These are phyloP conservation scores for Wallacemonas sp. DNA, from an alignment of 208 protist genomes.

Conservation along the genomic window DNA sequence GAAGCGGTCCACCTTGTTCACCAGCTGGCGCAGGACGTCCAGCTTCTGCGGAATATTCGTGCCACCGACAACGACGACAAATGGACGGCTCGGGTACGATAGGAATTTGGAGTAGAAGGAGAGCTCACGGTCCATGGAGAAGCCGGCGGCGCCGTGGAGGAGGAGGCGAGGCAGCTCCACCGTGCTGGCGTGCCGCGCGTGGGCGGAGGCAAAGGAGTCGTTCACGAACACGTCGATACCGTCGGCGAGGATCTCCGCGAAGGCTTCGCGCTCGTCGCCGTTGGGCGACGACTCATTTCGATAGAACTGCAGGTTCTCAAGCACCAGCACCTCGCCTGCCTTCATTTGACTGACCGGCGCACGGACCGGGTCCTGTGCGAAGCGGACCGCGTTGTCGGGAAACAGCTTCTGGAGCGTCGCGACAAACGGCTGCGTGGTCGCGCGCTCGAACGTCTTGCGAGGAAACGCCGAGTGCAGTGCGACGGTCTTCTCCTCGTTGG, in stretches of 20 bases:
- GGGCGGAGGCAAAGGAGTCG: conserved; percentile 81
- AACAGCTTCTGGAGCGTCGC: conserved; percentile 42
- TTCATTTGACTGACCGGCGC: conserved; percentile 38
- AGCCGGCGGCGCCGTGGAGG: conserved; percentile 69
- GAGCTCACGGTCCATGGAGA: conserved; percentile 75
- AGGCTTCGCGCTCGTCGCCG: conserved; percentile 46
- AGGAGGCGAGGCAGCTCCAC: conserved; percentile 67
- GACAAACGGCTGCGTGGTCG: conserved; percentile 61
- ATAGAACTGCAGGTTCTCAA: conserved; percentile 85
- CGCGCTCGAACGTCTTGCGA: conserved; percentile 39
- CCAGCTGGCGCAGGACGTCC: conserved; percentile 59
- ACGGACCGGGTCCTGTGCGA: conserved; percentile 57
- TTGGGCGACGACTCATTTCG: conserved; percentile 57
- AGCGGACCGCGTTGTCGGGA: conserved; percentile 51
- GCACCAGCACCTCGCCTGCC: conserved; percentile 58
- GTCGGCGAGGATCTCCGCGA: conserved; percentile 62
- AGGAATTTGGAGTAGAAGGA: conserved; percentile 81
- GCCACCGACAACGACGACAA: conserved; percentile 54
- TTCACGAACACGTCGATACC: conserved; percentile 77
- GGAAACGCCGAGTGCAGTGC: conserved; percentile 50
- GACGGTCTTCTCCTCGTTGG: conserved; percentile 44
- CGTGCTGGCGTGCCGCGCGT: conserved; percentile 49
- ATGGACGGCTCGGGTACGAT: conserved; percentile 51
- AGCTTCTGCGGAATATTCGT: conserved; percentile 60
- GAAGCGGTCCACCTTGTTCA: conserved; percentile 74